Base-by-base conservation (phyloP, 805 yeast species). In the Trichomonascus vanleenenianus region DNA sequence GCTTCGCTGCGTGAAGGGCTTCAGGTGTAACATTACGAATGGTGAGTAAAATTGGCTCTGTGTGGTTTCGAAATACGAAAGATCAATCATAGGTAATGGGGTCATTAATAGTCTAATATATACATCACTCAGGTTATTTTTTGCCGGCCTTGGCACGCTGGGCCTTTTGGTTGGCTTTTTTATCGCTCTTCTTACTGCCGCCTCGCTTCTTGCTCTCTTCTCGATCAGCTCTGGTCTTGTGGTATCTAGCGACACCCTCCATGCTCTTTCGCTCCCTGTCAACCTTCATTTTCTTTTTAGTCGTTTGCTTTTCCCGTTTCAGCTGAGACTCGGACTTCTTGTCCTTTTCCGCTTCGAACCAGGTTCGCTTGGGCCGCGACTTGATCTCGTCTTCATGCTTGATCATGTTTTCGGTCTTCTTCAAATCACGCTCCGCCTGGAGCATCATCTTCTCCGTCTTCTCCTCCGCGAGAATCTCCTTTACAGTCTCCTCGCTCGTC, bases 321-420 rank as follows among this genome's bases (percentile, higher is more conserved):
- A 50, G 32, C 32, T 47, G 52, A n/a, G 51, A 30, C 22, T 55
- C 58, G 4, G 54, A 45, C 37, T 50, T 49, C 65, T 78, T 77
- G 31, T 77, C 81, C 41, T 64, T 65, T 49, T 75, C 79, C 30
- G 72, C 58, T 66, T 86, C 91, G 64, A 93, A 91, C 99, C 99
- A 93, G 0, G 98, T 93, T 68, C 99, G 79, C 65, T 78, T 87
- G 30, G 98, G 97, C 59, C 97, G 77, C 1, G 96, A 70, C 53
- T 78, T 75, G 59, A 93, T 93, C 65, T 93, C 97, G 44, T 76
- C 76, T 54, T 79, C 78, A 57, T 85, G 88, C 59, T 76, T 83
- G 51, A 93, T 67, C 62, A 93, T 56, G 63, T 93, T 93, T 57
- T 83, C 84, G 46, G 95, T 95, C 63, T 84, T 86, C 52, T 75